A percentile compares a stretch with the other conserved stretches of the same genome.
phyloP scores from a whole-genome alignment of 345 rosid genomes.

The Anastatica hierochuntica region DNA sequence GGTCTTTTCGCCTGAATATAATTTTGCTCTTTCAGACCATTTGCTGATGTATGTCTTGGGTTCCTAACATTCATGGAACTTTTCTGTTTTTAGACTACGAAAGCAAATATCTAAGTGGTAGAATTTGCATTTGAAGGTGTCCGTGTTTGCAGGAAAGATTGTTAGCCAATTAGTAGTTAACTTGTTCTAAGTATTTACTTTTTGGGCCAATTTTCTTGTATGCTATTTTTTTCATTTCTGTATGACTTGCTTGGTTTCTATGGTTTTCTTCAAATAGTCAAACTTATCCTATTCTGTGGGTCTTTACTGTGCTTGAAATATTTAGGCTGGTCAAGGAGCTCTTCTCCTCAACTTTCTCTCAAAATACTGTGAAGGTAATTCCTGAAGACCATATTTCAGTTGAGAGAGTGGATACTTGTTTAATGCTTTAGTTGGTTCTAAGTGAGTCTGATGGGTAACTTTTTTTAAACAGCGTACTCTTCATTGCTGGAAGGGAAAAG shows the following conservation, averaged over 20 bases:
- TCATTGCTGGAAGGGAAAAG: constrained; percentile 58
- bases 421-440: constrained; percentile 2
- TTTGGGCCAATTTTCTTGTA: not conserved
- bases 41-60: constrained; percentile 1
- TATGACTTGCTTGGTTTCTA: not conserved
- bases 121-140: not conserved
- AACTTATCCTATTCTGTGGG: not conserved
- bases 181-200: not conserved
- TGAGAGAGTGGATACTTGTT: not conserved
- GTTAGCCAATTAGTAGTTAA: not conserved
- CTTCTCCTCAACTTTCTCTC: constrained; percentile 87
- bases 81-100: not conserved
- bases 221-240: not conserved
- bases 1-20: not conserved
- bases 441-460: constrained; percentile 6
- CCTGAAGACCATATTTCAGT: not conserved
- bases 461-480: constrained; percentile 34
- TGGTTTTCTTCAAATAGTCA: not conserved
- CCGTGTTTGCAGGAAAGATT: not conserved
- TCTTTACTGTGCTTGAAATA: constrained; percentile 15
- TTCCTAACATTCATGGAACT: not conserved
- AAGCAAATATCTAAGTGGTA: not conserved
- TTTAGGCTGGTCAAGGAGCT: constrained; percentile 94
- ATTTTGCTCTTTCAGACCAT: not conserved
- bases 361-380: constrained; percentile 78